Conservation (phyloP, 768 basidiomycete genomes). For the Strobilomyces dryophilus region DNA sequence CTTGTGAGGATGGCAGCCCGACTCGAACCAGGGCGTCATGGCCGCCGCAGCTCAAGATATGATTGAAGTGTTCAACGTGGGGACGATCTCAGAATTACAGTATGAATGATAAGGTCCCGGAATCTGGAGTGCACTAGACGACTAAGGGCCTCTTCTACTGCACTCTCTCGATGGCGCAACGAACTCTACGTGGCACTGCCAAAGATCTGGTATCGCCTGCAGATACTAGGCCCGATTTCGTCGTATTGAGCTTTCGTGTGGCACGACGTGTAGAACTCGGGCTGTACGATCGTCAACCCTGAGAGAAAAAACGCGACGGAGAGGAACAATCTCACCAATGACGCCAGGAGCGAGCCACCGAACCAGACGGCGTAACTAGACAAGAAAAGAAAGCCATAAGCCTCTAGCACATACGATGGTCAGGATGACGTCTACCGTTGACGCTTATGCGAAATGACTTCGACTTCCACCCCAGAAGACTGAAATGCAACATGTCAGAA, state of each 20-base stretch:
- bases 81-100: conserved; percentile 2
- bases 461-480: conserved; percentile 97
- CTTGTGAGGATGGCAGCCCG: too few relatives aligned
- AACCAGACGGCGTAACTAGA: conserved; percentile 93
- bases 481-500: conserved; percentile 28
- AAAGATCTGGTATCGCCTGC: conserved; percentile 90
- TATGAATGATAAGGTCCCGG: not conserved
- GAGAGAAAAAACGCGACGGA: not conserved
- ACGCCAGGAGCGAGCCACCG: conserved; percentile 92
- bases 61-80: too few relatives aligned
- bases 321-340: conserved; percentile 55
- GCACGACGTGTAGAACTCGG: conserved; percentile 92
- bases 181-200: conserved; percentile 69
- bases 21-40: too few relatives aligned
- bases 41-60: too few relatives aligned
- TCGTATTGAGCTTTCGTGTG: conserved; percentile 95
- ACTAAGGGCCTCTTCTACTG: not conserved
- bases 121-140: not conserved
- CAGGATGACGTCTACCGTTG: conserved; percentile 71
- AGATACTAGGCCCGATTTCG: conserved; percentile 88
- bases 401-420: not conserved
- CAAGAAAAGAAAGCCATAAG: conserved; percentile 7
- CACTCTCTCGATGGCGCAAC: conserved; percentile 8
- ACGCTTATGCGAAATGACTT: conserved; percentile 97
- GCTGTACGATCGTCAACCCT: conserved; percentile 41